Conservation (phyloP, 257 asterid species). For the Solanum tacnaense region DNA sequence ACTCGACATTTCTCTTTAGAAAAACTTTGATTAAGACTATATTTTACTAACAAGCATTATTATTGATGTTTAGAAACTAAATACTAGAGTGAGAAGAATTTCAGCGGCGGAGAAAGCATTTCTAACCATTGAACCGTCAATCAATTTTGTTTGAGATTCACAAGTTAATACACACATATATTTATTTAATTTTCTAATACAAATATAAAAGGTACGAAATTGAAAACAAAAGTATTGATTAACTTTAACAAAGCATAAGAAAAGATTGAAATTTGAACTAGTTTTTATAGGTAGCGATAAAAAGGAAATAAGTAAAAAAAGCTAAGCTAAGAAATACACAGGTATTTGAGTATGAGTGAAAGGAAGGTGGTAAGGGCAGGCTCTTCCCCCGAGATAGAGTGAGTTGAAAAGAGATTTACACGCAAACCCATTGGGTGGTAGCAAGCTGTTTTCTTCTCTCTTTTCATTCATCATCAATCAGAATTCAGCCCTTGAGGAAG, state of each 20-base stretch:
- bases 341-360: neutral
- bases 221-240: no score
- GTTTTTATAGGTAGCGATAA: neutral
- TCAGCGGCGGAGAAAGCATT: no score
- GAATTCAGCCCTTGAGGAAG: neutral
- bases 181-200: no score
- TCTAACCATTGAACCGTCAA: no score
- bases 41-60: no score
- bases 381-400: neutral
- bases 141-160: no score
- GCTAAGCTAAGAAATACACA: neutral
- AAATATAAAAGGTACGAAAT: no score
- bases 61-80: no score
- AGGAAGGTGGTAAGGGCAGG: neutral
- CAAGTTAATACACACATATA: no score
- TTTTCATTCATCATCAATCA: neutral
- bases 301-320: neutral
- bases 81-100: no score
- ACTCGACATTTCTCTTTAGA: no score
- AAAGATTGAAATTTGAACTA: neutral
- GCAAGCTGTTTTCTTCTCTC: slow-evolving; percentile 1
- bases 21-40: no score
- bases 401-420: slow-evolving; percentile 16
- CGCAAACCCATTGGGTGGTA: slow-evolving; percentile 24
- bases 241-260: neutral